Percentiles rank a stretch among this genome's conserved stretches.
These are phyloP conservation scores for Pseudonectria foliicola DNA, from an alignment of 2,329 filamentous ascomycete genomes.

Conservation along the genomic window DNA sequence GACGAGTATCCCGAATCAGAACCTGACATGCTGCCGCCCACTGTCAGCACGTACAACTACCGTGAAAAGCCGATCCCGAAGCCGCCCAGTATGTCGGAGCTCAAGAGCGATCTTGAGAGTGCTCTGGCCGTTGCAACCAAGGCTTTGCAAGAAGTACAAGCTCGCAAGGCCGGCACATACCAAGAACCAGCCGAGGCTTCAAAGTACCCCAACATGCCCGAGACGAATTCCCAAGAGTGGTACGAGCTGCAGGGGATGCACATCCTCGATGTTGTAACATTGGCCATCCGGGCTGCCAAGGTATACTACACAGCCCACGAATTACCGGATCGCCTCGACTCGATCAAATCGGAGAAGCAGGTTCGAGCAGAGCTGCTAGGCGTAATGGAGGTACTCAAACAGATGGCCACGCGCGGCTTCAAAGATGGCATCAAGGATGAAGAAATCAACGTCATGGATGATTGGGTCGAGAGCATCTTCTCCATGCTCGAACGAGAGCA, in stretches of 20 bases:
- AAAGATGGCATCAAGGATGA: conserved; percentile 71
- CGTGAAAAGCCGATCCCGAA: conserved; percentile 74
- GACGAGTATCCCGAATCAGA: conserved; percentile 57
- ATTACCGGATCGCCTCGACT: conserved; percentile 73
- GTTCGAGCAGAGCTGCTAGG: conserved; percentile 77
- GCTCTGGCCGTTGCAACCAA: conserved; percentile 63
- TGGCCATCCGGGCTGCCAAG: conserved; percentile 93
- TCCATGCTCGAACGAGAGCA: conserved; percentile 71
- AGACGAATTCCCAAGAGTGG: conserved; percentile 56
- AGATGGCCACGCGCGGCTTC: conserved; percentile 84
- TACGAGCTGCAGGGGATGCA: conserved; percentile 87
- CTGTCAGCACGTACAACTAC: conserved; percentile 90
- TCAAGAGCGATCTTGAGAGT: conserved; percentile 61
- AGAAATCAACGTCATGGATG: conserved; percentile 67
- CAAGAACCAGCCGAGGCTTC: conserved; percentile 21
- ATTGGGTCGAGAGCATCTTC: conserved; percentile 75
- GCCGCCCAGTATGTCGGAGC: conserved; percentile 72
- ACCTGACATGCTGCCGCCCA: conserved; percentile 84
- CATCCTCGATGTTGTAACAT: conserved; percentile 83
- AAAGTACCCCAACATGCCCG: conserved; percentile 33
- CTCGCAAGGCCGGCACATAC: conserved; percentile 27
- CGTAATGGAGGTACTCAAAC: conserved; percentile 85
- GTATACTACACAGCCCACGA: conserved; percentile 95
- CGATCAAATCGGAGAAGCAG: conserved; percentile 80
- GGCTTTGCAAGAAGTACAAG: conserved; percentile 54